Conservation (phyloP, 2,329 filamentous ascomycete species). For the Neonectria magnoliae region DNA sequence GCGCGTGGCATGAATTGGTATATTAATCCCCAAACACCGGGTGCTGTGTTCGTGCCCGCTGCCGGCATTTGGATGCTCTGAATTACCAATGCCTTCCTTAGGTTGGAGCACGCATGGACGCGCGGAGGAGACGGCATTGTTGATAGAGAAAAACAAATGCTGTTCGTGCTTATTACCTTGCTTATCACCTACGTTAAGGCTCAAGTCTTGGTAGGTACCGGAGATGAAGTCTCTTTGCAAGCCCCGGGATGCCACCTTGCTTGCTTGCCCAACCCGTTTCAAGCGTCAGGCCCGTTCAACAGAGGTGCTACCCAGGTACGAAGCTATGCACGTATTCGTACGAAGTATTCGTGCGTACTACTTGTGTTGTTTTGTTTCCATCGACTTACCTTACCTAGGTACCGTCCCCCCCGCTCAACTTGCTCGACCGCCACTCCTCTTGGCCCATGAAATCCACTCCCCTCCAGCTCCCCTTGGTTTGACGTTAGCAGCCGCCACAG, state of each 20-base stretch:
- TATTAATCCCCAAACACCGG: background rate
- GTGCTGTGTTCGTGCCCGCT: background rate
- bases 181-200: background rate
- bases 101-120: background rate
- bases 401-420: background rate
- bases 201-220: background rate
- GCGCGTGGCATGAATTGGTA: slow-evolving; percentile 26
- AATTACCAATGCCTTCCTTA: background rate
- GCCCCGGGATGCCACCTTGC: slow-evolving; percentile 1
- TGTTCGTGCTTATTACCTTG: background rate
- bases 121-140: background rate
- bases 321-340: background rate
- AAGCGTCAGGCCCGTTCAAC: background rate
- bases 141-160: background rate
- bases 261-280: background rate
- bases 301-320: background rate
- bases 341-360: background rate
- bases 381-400: background rate
- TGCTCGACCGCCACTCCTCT: background rate
- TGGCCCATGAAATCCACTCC: slow-evolving; percentile 7
- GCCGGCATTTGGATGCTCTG: background rate
- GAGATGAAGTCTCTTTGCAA: slow-evolving; percentile 2
- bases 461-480: slow-evolving; percentile 20
- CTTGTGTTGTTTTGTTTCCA: slow-evolving; percentile 1
- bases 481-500: slow-evolving; percentile 32